Evolutionary conservation across 2,329 filamentous ascomycete species (phyloP).

Genomic region (Ceratocystis albifundus): DNA sequence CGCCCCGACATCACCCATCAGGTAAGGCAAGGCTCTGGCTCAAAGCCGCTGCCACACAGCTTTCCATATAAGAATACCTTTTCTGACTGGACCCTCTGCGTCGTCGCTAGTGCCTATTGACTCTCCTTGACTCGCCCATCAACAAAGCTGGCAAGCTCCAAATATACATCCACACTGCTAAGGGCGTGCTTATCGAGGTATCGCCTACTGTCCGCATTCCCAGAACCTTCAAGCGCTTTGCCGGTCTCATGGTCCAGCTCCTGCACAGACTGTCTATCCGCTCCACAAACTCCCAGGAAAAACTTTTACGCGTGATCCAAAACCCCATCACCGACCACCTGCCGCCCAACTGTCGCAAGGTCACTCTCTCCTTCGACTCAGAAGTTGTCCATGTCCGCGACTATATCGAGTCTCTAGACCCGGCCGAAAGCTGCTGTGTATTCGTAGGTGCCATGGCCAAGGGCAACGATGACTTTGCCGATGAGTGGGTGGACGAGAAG

Average conservation of each 20-base stretch:
- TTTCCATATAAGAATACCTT: too few relatives aligned
- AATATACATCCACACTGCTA: conserved; percentile 97
- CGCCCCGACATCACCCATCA: conserved; percentile 97
- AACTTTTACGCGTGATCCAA: conserved; percentile 91
- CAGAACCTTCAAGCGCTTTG: conserved; percentile 96
- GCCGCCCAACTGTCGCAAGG: conserved; percentile 92
- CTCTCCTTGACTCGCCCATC: conserved; percentile 91
- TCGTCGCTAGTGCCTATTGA: conserved; percentile 69
- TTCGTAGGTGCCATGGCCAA: conserved; percentile 99
- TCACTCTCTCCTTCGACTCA: conserved; percentile 90
- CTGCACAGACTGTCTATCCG: conserved; percentile 91
- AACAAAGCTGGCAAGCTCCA: conserved; percentile 97
- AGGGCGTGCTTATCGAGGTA: conserved; percentile 93
- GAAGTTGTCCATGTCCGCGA: conserved; percentile 77
- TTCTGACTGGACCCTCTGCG: too few relatives aligned
- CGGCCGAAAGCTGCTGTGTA: conserved; percentile 89
- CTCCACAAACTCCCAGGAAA: conserved; percentile 93
- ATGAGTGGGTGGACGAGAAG: conserved; percentile 87
- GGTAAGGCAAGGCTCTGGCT: conserved; percentile 44
- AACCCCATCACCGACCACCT: conserved; percentile 97
- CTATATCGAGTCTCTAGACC: conserved; percentile 67
- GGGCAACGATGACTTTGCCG: conserved; percentile 88
- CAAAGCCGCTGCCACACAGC: too few relatives aligned
- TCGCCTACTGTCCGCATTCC: conserved; percentile 97
- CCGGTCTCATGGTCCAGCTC: conserved; percentile 95